Evolutionary conservation across 768 basidiomycete species (phyloP).

Genomic region (Lentinula raphanica): DNA sequence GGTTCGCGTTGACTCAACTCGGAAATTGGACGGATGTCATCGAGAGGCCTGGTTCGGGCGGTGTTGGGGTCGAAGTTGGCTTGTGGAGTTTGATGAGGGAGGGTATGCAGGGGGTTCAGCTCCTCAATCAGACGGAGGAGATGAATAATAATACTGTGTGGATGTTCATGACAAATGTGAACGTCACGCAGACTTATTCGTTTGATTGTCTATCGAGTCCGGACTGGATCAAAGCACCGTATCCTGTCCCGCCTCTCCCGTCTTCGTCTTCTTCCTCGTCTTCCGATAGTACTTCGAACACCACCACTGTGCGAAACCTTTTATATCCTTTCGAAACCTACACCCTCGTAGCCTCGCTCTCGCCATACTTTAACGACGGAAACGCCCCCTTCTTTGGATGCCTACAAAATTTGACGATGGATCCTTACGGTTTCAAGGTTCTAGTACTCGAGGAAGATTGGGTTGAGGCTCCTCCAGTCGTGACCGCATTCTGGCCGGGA

Average conservation of each 20-base stretch:
- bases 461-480: conserved; percentile 62
- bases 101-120: conserved; percentile 55
- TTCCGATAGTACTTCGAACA: conserved; percentile 20
- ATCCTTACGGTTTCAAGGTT: conserved; percentile 76
- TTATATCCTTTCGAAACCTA: conserved; percentile 83
- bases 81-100: conserved; percentile 78
- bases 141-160: conserved; percentile 58
- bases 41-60: conserved; percentile 80
- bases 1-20: conserved; percentile 75
- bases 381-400: conserved; percentile 71
- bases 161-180: conserved; percentile 86
- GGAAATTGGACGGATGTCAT: conserved; percentile 84
- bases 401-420: conserved; percentile 57
- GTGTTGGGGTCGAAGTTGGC: conserved; percentile 78
- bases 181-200: conserved; percentile 58
- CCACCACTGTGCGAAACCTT: conserved; percentile 55
- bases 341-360: conserved; percentile 58
- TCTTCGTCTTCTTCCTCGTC: too few species aligned
- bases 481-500: conserved; percentile 80
- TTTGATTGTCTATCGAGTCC: conserved; percentile 47
- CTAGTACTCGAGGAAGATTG: conserved; percentile 68
- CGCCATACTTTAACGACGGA: conserved; percentile 56
- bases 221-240: conserved; percentile 81
- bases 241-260: conserved; percentile 49
- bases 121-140: conserved; percentile 50